Evolutionary conservation across 2,329 filamentous ascomycete species (phyloP), one percentile per base, ranked within the genome.

Genomic region (Verticillium albo-atrum): DNA sequence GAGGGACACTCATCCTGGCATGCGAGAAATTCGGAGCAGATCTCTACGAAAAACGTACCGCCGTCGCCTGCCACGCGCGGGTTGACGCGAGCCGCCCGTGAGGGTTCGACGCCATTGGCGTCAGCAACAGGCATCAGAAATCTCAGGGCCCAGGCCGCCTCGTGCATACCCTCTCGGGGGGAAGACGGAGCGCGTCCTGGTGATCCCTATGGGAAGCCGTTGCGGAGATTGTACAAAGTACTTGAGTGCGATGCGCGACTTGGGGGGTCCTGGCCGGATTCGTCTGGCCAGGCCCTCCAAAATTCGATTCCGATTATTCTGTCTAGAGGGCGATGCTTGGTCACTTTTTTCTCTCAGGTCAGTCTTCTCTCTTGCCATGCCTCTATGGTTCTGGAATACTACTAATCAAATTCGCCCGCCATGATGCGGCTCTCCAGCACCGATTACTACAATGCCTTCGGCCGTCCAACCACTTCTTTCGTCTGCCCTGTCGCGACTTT

Each of bases 1-100:
- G 20, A 25, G 42, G 42, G 42, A 50, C n/a, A 50, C n/a, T 50
- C 27, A 62, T 56, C 55, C 58, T 65, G 79, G 91, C 91, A 93
- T 92, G 92, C 93, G 91, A 92, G 91, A 95, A 95, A 95, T 94
- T 95, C 91, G 91, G 91, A 95, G 91, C 90, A 95, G 20, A 88
- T 93, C 90, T 93, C 91, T 90, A 92, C 61, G 59, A 53, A 30
- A 70, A 74, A 71, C 65, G 17, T 68, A 73, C 73, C 74, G 70
- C 65, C 66, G 71, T 75, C 71, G 70, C 74, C 78, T 72, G 74
- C 26, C 20, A 20, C 26, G 55, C 27, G 70, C 63, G 68, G 72
- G 71, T 70, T 70, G 70, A 75, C 68, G 72, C 79, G 79, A 50
- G 81, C 91, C 90, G 89, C 89, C 89, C 87, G 90, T 84, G 83